Percentiles rank a stretch among this genome's conserved stretches.
phyloP scores from a whole-genome alignment of 2,329 filamentous ascomycete species.

The Xenosphaeropsis pyriputrescens region DNA sequence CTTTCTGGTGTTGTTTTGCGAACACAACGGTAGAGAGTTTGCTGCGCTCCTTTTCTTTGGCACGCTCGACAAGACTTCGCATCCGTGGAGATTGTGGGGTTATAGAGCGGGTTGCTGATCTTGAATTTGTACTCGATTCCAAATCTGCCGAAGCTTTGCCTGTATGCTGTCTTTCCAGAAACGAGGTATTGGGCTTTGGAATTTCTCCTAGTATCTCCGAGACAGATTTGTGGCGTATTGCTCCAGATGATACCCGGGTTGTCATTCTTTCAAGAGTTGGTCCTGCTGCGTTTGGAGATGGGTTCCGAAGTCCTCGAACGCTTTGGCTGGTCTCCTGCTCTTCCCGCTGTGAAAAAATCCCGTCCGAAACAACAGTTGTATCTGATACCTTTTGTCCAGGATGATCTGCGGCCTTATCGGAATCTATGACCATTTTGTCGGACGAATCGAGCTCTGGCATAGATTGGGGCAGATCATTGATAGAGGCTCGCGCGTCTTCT shows the following conservation, averaged over 20 bases:
- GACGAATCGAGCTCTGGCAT: too few relatives aligned
- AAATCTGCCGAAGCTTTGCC: conserved; percentile 6
- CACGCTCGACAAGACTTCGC: conserved; percentile 14
- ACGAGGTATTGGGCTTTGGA: conserved; percentile 21
- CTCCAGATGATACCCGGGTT: conserved; percentile 55
- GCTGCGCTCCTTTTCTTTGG: conserved; percentile 42
- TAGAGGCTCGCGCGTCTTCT: conserved; percentile 5
- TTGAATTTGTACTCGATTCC: conserved; percentile 9
- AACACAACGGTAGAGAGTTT: conserved; percentile 67
- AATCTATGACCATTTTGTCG: neutral
- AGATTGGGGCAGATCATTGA: neutral
- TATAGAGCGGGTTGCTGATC: conserved; percentile 18
- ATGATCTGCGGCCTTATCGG: neutral
- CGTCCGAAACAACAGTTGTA: too few relatives aligned
- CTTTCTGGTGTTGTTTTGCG: conserved; percentile 44
- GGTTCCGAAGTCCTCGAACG: neutral
- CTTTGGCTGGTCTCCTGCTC: too few relatives aligned
- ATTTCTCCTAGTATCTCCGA: conserved; percentile 55
- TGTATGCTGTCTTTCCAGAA: neutral
- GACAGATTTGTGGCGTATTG: conserved; percentile 57
- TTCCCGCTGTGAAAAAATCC: too few relatives aligned
- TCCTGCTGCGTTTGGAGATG: conserved; percentile 13
- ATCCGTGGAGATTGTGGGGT: conserved; percentile 27
- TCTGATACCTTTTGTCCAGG: too few relatives aligned
- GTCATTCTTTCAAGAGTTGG: conserved; percentile 41